Percentiles rank a stretch among this genome's conserved stretches.
phyloP scores from a whole-genome alignment of 495 filamentous ascomycete genomes.

The Copromyces sp. region DNA sequence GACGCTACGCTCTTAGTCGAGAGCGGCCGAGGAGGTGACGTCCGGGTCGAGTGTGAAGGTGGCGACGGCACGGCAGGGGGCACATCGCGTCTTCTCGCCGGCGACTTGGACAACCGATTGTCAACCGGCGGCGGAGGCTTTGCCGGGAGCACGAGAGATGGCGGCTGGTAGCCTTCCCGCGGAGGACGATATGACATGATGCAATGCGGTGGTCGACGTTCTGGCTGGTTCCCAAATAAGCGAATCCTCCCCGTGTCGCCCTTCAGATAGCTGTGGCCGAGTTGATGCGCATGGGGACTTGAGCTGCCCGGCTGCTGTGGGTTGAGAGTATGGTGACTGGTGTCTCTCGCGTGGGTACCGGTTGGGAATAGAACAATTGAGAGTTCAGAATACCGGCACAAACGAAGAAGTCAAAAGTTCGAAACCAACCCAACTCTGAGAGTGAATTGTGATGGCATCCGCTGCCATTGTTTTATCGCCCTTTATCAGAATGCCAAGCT shows the following conservation, averaged over 20 bases:
- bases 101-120: constrained; percentile 32
- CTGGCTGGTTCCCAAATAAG: neutral
- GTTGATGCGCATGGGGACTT: constrained; percentile 6
- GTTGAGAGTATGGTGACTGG: neutral
- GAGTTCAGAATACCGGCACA: neutral
- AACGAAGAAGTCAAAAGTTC: neutral
- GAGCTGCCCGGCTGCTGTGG: neutral
- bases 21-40: constrained; percentile 39
- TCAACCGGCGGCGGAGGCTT: constrained; percentile 28
- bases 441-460: neutral
- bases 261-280: neutral
- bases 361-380: neutral
- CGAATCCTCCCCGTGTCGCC: constrained; percentile 15
- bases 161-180: constrained; percentile 37
- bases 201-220: constrained; percentile 1
- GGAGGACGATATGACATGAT: constrained; percentile 42
- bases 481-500: constrained; percentile 6
- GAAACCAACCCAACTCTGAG: neutral
- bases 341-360: neutral
- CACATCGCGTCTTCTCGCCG: constrained; percentile 36
- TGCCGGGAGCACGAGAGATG: constrained; percentile 20
- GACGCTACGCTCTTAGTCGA: constrained; percentile 32
- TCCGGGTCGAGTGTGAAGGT: constrained; percentile 36
- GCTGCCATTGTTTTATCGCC: constrained; percentile 4
- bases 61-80: constrained; percentile 45